A percentile compares a stretch with the other conserved stretches of the same genome.
Conservation (phyloP, 2,329 filamentous ascomycete genomes). For the Scortechinia acanthostroma region DNA sequence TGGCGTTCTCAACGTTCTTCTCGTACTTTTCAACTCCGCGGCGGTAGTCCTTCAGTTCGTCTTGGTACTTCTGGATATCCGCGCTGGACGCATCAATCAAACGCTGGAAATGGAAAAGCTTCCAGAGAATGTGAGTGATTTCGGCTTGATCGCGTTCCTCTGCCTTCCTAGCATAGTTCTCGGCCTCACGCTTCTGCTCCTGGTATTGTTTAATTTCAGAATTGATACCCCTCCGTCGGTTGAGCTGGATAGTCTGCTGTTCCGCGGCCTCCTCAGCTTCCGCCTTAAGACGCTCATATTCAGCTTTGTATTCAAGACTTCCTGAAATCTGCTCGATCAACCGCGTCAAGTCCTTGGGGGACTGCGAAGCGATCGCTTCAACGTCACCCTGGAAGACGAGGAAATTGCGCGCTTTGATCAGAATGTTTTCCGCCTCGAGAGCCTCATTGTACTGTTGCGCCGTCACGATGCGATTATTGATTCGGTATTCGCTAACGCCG, state of each 20-base stretch:
- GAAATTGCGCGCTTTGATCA: slow-evolving; percentile 97
- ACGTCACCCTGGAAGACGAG: slow-evolving; percentile 97
- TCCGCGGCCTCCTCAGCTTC: slow-evolving; percentile 82
- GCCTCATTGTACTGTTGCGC: slow-evolving; percentile 90
- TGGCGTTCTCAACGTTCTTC: slow-evolving; percentile 70
- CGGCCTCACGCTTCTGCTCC: slow-evolving; percentile 91
- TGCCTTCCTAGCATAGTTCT: slow-evolving; percentile 84
- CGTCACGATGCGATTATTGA: slow-evolving; percentile 84
- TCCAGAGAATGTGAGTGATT: slow-evolving; percentile 91
- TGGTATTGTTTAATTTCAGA: slow-evolving; percentile 97
- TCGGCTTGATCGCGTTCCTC: slow-evolving; percentile 86
- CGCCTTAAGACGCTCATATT: slow-evolving; percentile 84
- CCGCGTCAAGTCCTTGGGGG: slow-evolving; percentile 83
- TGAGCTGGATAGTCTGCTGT: slow-evolving; percentile 80
- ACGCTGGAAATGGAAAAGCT: slow-evolving; percentile 88
- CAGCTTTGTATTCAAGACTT: slow-evolving; percentile 85
- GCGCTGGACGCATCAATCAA: slow-evolving; percentile 86
- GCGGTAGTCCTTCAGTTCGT: slow-evolving; percentile 86
- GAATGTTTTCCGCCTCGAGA: slow-evolving; percentile 85
- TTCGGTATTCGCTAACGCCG: slow-evolving; percentile 89
- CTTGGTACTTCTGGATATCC: slow-evolving; percentile 86
- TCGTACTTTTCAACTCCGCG: slow-evolving; percentile 83
- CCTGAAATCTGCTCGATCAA: slow-evolving; percentile 97
- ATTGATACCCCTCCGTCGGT: slow-evolving; percentile 86
- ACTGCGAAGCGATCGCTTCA: slow-evolving; percentile 91